Evolutionary conservation across 495 filamentous ascomycete species (phyloP).

Genomic region (Collariella sp.): DNA sequence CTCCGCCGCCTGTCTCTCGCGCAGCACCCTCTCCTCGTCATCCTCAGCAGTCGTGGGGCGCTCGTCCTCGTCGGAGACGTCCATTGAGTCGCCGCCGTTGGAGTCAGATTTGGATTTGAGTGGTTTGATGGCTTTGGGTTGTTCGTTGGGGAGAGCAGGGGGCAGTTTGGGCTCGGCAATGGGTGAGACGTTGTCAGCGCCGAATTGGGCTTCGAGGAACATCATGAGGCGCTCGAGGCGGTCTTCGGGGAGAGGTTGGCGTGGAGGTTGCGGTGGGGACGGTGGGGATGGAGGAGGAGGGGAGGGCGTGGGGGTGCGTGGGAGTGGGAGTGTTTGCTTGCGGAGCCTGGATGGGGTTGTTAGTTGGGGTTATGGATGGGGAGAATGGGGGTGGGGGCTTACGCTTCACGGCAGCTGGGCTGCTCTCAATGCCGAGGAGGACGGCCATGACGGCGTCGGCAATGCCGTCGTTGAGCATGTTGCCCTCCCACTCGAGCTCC

Average conservation of each 20-base stretch:
- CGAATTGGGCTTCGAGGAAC: slow-evolving; percentile 97
- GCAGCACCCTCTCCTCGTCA: slow-evolving; percentile 32
- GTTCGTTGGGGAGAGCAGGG: slow-evolving; percentile 6
- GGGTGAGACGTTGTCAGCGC: slow-evolving; percentile 61
- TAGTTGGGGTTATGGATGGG: background rate
- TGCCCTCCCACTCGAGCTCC: slow-evolving; percentile 94
- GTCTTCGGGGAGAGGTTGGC: slow-evolving; percentile 58
- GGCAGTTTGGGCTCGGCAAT: slow-evolving; percentile 57
- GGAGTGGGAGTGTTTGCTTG: slow-evolving; percentile 49
- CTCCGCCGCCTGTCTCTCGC: slow-evolving; percentile 44
- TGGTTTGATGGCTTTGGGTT: slow-evolving; percentile 1
- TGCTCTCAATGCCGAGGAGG: slow-evolving; percentile 79
- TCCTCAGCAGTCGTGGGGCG: background rate
- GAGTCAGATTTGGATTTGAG: slow-evolving; percentile 27
- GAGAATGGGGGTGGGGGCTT: slow-evolving; percentile 24
- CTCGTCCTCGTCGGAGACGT: slow-evolving; percentile 34
- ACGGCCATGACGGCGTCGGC: slow-evolving; percentile 93
- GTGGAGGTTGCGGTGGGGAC: slow-evolving; percentile 56
- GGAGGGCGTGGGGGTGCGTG: slow-evolving; percentile 31
- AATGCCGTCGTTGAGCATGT: slow-evolving; percentile 94
- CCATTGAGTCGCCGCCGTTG: slow-evolving; percentile 33
- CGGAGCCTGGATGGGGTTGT: slow-evolving; percentile 35
- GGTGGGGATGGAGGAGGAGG: slow-evolving; percentile 16
- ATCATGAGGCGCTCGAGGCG: slow-evolving; percentile 77
- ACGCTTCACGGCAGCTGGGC: slow-evolving; percentile 92